These are phyloP conservation scores for Arabis hirsuta DNA, from an alignment of 345 rosid genomes.

Conservation along the genomic window DNA sequence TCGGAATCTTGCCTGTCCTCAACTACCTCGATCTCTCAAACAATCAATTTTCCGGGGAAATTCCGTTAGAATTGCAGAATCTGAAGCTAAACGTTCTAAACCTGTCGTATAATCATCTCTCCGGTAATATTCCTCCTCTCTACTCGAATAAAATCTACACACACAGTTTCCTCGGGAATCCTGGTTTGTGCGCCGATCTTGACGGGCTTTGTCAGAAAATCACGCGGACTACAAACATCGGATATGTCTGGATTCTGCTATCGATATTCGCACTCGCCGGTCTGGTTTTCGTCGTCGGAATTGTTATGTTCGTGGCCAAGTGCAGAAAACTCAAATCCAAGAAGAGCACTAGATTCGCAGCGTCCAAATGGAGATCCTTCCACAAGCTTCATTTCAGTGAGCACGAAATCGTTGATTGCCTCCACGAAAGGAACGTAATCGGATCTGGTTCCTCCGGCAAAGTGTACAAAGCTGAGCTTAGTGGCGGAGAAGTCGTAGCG, in stretches of 20 bases:
- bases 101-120: slow-evolving; percentile 68
- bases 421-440: slow-evolving; percentile 70
- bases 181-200: slow-evolving; percentile 59
- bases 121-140: slow-evolving; percentile 72
- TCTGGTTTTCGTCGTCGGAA: slow-evolving; percentile 57
- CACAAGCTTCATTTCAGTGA: slow-evolving; percentile 84
- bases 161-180: slow-evolving; percentile 73
- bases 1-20: slow-evolving; percentile 72
- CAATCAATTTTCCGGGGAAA: slow-evolving; percentile 66
- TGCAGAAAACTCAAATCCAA: slow-evolving; percentile 52
- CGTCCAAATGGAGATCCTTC: slow-evolving; percentile 82
- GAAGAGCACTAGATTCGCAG: slow-evolving; percentile 41
- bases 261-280: slow-evolving; percentile 61
- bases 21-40: slow-evolving; percentile 89
- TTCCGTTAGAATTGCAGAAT: slow-evolving; percentile 72
- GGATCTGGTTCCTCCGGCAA: slow-evolving; percentile 88
- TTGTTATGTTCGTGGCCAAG: slow-evolving; percentile 65
- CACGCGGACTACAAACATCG: slow-evolving; percentile 43
- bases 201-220: slow-evolving; percentile 54
- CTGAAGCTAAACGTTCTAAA: slow-evolving; percentile 80
- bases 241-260: slow-evolving; percentile 65
- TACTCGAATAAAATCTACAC: slow-evolving; percentile 57
- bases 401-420: slow-evolving; percentile 60
- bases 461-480: slow-evolving; percentile 76
- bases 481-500: slow-evolving; percentile 73